Percentiles rank a stretch among this genome's conserved stretches.
phyloP scores from a whole-genome alignment of 2,329 filamentous ascomycete species.

The Cytospora mali region DNA sequence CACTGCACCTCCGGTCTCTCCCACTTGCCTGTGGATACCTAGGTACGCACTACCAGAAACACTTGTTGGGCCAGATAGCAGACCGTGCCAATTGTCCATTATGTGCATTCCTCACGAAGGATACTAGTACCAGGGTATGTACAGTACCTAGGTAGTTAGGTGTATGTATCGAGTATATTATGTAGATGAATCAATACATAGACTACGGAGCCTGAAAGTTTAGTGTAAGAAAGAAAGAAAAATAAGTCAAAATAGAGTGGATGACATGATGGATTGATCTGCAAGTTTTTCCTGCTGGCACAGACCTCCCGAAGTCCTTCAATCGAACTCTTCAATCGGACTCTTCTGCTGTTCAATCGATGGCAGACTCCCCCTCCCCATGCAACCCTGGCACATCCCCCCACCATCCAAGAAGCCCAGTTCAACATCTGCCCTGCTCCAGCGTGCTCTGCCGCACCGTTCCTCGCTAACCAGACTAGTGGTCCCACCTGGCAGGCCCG shows the following conservation, averaged over 20 bases:
- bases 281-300: neutral
- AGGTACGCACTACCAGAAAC: no score
- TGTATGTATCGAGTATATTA: no score
- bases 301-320: neutral
- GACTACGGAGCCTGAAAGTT: no score
- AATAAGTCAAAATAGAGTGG: no score
- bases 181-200: no score
- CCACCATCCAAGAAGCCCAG: neutral
- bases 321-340: no score
- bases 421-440: neutral
- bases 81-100: neutral
- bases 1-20: neutral
- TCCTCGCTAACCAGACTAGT: slow-evolving; percentile 17
- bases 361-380: neutral
- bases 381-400: neutral
- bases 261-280: neutral
- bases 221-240: no score
- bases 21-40: neutral
- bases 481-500: slow-evolving; percentile 2
- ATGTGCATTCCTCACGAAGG: neutral
- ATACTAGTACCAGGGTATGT: no score
- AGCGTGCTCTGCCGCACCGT: slow-evolving; percentile 18
- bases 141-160: no score
- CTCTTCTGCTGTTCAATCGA: no score
- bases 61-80: neutral